Conservation (phyloP, 1,139 yeast genomes). For the Kluyveromyces marxianus region DNA sequence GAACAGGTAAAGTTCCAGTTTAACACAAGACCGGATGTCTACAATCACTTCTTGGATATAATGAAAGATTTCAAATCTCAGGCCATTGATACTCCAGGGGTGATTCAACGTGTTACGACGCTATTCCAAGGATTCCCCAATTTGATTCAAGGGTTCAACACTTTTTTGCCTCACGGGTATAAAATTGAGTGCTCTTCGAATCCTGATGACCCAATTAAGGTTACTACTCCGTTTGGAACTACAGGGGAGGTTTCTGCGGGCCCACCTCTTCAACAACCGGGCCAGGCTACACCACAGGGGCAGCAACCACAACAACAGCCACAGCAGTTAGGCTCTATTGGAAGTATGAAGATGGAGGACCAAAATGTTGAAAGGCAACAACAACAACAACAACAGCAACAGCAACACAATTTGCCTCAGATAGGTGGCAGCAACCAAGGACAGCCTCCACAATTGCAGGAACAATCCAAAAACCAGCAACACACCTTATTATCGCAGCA, state of each 20-base stretch:
- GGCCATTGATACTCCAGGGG: conserved; percentile 96
- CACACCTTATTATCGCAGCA: not conserved
- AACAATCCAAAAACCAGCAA: conserved; percentile 10
- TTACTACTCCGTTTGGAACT: conserved; percentile 92
- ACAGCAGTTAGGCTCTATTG: not conserved
- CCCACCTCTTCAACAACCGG: conserved; percentile 6
- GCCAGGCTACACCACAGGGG: no score
- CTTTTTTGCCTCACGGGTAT: conserved; percentile 95
- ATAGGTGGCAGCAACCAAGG: conserved; percentile 4
- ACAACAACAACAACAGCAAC: not conserved
- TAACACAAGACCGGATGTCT: conserved; percentile 87
- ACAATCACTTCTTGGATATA: conserved; percentile 90
- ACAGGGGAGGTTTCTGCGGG: conserved; percentile 34
- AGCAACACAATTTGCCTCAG: conserved; percentile 1
- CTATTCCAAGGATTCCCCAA: conserved; percentile 88
- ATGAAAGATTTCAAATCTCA: conserved; percentile 98
- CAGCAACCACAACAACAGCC: no score
- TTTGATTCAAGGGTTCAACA: conserved; percentile 92
- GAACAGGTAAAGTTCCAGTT: conserved; percentile 95
- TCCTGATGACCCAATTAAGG: conserved; percentile 88
- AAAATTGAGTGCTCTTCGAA: conserved; percentile 86
- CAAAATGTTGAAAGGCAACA: not conserved
- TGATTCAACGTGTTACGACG: conserved; percentile 86
- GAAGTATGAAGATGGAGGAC: not conserved
- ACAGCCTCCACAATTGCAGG: conserved; percentile 14